A percentile compares a stretch with the other conserved stretches of the same genome.
phyloP scores from a whole-genome alignment of 2,329 filamentous ascomycete species.

The Pyrenochaeta sp. region DNA sequence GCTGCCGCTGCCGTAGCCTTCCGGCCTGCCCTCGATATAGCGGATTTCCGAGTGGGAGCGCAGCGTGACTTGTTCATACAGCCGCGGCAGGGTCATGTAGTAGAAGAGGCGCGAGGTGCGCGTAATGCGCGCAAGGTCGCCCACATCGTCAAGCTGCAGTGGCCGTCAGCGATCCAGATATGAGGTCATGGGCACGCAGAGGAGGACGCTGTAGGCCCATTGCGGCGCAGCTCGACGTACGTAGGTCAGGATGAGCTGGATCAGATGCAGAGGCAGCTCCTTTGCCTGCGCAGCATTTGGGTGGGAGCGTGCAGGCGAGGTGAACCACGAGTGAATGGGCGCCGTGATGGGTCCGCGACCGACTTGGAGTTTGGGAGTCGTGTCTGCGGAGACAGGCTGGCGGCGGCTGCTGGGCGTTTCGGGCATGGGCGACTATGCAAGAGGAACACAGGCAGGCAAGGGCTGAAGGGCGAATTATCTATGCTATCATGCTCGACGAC shows the following conservation, averaged over 20 bases:
- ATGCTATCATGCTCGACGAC: constrained; percentile 3
- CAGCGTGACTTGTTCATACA: constrained; percentile 66
- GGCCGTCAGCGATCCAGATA: constrained; percentile 13
- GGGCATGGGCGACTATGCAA: constrained; percentile 28
- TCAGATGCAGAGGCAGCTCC: constrained; percentile 65
- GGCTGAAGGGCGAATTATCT: background rate
- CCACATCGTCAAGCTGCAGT: constrained; percentile 63
- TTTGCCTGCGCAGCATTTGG: constrained; percentile 38
- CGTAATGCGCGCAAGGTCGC: constrained; percentile 67
- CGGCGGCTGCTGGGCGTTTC: constrained; percentile 18
- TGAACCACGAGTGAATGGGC: constrained; percentile 43
- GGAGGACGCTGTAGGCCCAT: background rate
- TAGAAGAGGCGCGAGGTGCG: constrained; percentile 69
- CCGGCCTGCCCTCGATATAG: constrained; percentile 65
- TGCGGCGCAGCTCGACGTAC: constrained; percentile 49
- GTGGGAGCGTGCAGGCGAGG: constrained; percentile 43
- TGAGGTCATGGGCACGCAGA: constrained; percentile 19
- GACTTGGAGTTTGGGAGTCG: constrained; percentile 7
- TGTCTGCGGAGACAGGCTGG: constrained; percentile 15
- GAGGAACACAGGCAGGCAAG: constrained; percentile 9
- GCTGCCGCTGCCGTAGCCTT: constrained; percentile 69
- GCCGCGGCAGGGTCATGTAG: constrained; percentile 70
- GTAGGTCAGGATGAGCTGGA: constrained; percentile 65
- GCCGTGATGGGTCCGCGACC: constrained; percentile 31
- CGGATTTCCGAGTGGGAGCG: constrained; percentile 67